Evolutionary conservation across 179 eudicot species (phyloP).

Genomic region (Carnegiea gigantea): DNA sequence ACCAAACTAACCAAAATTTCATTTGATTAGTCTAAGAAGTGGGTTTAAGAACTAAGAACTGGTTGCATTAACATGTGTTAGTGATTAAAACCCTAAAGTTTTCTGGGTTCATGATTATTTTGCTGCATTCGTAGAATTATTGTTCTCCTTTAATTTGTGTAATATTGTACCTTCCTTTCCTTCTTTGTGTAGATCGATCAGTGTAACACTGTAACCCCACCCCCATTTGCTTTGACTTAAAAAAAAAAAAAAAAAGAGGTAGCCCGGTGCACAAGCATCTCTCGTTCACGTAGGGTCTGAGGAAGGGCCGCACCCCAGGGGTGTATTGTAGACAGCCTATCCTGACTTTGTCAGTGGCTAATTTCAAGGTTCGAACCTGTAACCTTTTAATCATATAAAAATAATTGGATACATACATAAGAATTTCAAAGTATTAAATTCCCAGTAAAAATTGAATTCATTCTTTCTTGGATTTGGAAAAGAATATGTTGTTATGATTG

Average conservation of each 20-base stretch:
- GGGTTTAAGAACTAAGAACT: background rate
- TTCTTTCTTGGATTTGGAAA: slow-evolving; percentile 14
- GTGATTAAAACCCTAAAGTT: slow-evolving; percentile 17
- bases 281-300: too few species aligned
- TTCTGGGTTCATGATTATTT: slow-evolving; percentile 30
- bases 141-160: slow-evolving; percentile 9
- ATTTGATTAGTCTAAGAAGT: background rate
- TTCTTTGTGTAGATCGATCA: slow-evolving; percentile 15
- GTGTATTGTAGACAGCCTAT: too few species aligned
- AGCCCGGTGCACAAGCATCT: too few species aligned
- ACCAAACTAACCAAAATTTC: too few species aligned
- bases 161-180: background rate
- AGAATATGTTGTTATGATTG: slow-evolving; percentile 26
- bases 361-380: too few species aligned
- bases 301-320: too few species aligned
- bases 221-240: too few species aligned
- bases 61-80: slow-evolving; percentile 11
- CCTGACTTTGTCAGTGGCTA: too few species aligned
- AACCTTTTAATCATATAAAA: too few species aligned
- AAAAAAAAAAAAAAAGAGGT: too few species aligned
- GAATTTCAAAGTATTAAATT: slow-evolving; percentile 11
- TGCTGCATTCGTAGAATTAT: slow-evolving; percentile 37
- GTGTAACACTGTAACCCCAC: background rate
- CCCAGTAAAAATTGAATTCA: slow-evolving; percentile 11
- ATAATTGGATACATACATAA: slow-evolving; percentile 4